phyloP scores from a whole-genome alignment of 345 rosid genomes.

The Eucalyptus camaldulensis region DNA sequence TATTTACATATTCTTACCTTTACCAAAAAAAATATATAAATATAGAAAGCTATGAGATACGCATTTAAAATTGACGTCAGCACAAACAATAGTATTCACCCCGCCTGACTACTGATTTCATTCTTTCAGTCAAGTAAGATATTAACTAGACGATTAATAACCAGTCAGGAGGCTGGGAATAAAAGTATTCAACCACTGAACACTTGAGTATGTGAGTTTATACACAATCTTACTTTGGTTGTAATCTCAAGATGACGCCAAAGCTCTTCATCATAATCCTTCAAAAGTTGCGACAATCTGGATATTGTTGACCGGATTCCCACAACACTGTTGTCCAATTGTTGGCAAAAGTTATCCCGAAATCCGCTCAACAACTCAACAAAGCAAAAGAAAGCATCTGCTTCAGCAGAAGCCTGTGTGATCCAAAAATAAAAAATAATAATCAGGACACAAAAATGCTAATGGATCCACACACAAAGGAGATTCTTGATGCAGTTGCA shows the following conservation, averaged over 20 bases:
- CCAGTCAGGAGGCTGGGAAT: background rate
- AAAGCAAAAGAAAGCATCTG: slow-evolving; percentile 93
- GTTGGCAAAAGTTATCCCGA: slow-evolving; percentile 93
- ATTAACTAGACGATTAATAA: background rate
- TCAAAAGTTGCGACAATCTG: slow-evolving; percentile 65
- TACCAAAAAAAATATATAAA: background rate
- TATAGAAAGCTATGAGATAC: background rate
- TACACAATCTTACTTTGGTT: slow-evolving; percentile 53
- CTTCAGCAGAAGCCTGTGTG: slow-evolving; percentile 71
- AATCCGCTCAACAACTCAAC: slow-evolving; percentile 94
- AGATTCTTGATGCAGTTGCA: background rate
- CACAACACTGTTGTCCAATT: slow-evolving; percentile 96
- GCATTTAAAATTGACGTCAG: background rate
- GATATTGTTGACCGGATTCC: slow-evolving; percentile 89
- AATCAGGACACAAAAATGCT: background rate
- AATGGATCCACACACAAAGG: background rate
- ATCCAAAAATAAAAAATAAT: background rate
- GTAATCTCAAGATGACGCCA: slow-evolving; percentile 99
- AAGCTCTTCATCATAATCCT: slow-evolving; percentile 95
- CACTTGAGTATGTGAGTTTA: background rate
- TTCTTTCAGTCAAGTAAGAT: background rate
- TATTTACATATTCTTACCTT: no score
- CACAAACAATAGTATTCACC: background rate
- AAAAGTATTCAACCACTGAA: background rate
- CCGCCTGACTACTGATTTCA: background rate